Percentiles rank a stretch among this genome's conserved stretches.
phyloP scores from a whole-genome alignment of 1,284 basidiomycete genomes.

The Cryptococcus amylolentus region DNA sequence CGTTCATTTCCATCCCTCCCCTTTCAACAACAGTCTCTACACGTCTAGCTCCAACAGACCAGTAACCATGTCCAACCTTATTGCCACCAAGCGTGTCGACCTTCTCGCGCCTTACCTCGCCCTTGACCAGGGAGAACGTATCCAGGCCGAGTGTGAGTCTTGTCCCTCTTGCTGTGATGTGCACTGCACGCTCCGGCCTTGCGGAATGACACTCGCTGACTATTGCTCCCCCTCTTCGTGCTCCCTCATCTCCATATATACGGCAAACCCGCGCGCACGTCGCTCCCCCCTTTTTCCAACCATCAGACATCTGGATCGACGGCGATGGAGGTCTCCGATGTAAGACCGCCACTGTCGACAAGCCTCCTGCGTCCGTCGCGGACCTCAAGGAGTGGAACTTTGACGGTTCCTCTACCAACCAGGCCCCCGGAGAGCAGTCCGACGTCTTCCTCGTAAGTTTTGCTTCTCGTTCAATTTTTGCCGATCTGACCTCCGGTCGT shows the following conservation, averaged over 20 bases:
- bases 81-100: slow-evolving; percentile 66
- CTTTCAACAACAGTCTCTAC: background rate
- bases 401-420: slow-evolving; percentile 95
- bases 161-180: too few species aligned
- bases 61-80: slow-evolving; percentile 43
- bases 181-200: too few species aligned
- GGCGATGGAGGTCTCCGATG: slow-evolving; percentile 86
- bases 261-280: background rate
- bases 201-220: background rate
- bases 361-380: slow-evolving; percentile 40
- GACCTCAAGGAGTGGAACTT: slow-evolving; percentile 91
- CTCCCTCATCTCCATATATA: background rate
- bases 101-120: slow-evolving; percentile 81
- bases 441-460: slow-evolving; percentile 79
- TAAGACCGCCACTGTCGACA: slow-evolving; percentile 69
- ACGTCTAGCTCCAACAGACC: slow-evolving; percentile 4
- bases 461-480: background rate
- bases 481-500: background rate
- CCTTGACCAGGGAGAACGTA: slow-evolving; percentile 76
- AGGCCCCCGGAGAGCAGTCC: slow-evolving; percentile 91
- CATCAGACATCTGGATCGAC: slow-evolving; percentile 88
- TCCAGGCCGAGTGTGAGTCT: slow-evolving; percentile 86
- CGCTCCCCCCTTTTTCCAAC: slow-evolving; percentile 8
- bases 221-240: background rate
- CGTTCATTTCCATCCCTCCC: background rate